Evolutionary conservation across 805 yeast genomes (phyloP).

Genomic region (Ogataea salicorniae): DNA sequence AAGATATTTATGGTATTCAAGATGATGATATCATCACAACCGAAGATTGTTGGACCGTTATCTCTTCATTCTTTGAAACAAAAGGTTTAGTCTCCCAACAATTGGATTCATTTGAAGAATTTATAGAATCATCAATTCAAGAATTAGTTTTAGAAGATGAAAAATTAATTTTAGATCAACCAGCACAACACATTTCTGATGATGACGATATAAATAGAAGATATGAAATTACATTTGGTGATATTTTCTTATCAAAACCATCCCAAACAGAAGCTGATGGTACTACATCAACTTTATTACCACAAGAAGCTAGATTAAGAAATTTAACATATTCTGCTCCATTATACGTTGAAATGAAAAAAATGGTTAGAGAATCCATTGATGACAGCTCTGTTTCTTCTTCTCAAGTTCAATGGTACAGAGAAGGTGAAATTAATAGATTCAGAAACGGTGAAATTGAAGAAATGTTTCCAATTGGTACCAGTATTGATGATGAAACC

Average conservation of each 20-base stretch:
- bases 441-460: conserved; percentile 26
- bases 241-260: conserved; percentile 92
- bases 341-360: conserved; percentile 90
- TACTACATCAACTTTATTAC: conserved; percentile 97
- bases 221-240: conserved; percentile 96
- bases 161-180: conserved; percentile 90
- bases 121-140: conserved; percentile 93
- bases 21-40: conserved; percentile 81
- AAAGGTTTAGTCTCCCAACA: conserved; percentile 98
- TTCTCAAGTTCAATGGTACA: conserved; percentile 56
- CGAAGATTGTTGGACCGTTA: conserved; percentile 99
- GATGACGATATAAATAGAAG: conserved; percentile 86
- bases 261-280: conserved; percentile 99
- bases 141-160: conserved; percentile 96
- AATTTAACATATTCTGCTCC: conserved; percentile 96
- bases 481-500: conserved; percentile 48
- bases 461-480: conserved; percentile 26
- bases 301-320: conserved; percentile 96
- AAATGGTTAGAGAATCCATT: conserved; percentile 76
- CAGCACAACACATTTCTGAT: conserved; percentile 94
- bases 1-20: conserved; percentile 24
- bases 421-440: conserved; percentile 44
- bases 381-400: conserved; percentile 57
- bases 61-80: conserved; percentile 91
- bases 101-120: conserved; percentile 96